phyloP scores from a whole-genome alignment of 108 stramenopile genomes.

The Mediolabrus comicus region DNA sequence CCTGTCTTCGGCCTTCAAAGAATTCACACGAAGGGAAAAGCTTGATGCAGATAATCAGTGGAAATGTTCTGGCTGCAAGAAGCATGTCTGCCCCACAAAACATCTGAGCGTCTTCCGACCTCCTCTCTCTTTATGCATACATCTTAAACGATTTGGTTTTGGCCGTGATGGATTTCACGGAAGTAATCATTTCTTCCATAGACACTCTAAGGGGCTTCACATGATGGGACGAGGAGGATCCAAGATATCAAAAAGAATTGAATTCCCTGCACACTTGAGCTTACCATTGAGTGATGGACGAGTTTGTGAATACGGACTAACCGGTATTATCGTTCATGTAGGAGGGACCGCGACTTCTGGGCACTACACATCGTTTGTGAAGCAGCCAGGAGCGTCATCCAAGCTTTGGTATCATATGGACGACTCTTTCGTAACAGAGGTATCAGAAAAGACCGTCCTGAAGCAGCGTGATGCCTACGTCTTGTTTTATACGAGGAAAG shows the following conservation, averaged over 20 bases:
- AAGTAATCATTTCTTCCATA: constrained; percentile 39
- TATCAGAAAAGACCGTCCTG: constrained; percentile 73
- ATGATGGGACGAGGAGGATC: constrained; percentile 53
- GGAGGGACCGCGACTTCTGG: constrained; percentile 76
- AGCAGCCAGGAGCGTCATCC: constrained; percentile 37
- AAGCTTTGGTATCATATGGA: constrained; percentile 77
- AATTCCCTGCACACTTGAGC: constrained; percentile 67
- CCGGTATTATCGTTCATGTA: constrained; percentile 79
- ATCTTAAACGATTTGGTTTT: constrained; percentile 94
- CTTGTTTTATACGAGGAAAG: constrained; percentile 76
- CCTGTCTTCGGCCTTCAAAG: constrained; percentile 67
- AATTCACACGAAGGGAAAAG: constrained; percentile 82
- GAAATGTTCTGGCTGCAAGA: constrained; percentile 88
- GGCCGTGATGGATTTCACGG: constrained; percentile 35
- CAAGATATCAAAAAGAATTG: constrained; percentile 76
- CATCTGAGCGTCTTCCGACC: constrained; percentile 76
- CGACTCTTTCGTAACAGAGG: constrained; percentile 73
- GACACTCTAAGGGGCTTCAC: constrained; percentile 23
- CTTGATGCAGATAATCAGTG: constrained; percentile 89
- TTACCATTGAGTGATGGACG: constrained; percentile 79
- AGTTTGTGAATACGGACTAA: constrained; percentile 63
- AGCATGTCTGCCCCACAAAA: constrained; percentile 79
- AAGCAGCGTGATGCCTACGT: constrained; percentile 74
- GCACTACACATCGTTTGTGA: constrained; percentile 83
- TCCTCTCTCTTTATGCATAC: constrained; percentile 90